Base-by-base conservation (phyloP, 2,329 filamentous ascomycete species). In the Gremmenia infestans region DNA sequence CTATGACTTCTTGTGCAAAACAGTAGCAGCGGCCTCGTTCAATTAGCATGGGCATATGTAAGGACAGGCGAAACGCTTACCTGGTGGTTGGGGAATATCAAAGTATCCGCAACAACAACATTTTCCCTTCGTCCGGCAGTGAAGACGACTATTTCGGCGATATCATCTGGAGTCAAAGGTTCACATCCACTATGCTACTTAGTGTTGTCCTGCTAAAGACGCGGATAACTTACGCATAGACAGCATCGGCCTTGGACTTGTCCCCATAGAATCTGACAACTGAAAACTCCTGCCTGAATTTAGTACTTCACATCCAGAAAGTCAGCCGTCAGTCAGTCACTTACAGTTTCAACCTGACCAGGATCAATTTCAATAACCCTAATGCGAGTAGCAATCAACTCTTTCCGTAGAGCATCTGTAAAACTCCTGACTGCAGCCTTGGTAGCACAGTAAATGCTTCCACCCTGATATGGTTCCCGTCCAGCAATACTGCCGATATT, bases 401-500 rank as follows among this genome's bases (percentile, higher is more conserved):
- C 92, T 71, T 86, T 89, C 63, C 92, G 81, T 70, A 97, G 73
- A 11, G 87, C 81, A 55, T 96, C 91, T 0, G 89, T 91, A 74
- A 96, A 96, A 63, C 81, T 87, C 65, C 88, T 83, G 54, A 96
- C 87, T 1, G 92, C 92, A 19, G 91, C 90, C 75, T 97, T 97
- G 57, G 89, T 92, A 1, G 91, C 90, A 72, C 92, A 96, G 80
- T 97, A 97, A 69, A 96, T 95, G 70, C 86, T 85, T 28, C 92
- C 92, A 50, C 91, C 90, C 1, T 84, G 78, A 72, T 96, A 97
- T 11, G 89, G 81, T 65, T 96, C 91, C 46, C 91, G 82, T 32
- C 91, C 92, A n/a, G 92, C 92, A 68, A 96, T 92, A 63, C 87
- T 91, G 59, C 92, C 92, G 68, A 97, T 85, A 70, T 97, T 97